Base-by-base conservation (phyloP, 805 yeast species). In the Schwanniomyces sp. region DNA sequence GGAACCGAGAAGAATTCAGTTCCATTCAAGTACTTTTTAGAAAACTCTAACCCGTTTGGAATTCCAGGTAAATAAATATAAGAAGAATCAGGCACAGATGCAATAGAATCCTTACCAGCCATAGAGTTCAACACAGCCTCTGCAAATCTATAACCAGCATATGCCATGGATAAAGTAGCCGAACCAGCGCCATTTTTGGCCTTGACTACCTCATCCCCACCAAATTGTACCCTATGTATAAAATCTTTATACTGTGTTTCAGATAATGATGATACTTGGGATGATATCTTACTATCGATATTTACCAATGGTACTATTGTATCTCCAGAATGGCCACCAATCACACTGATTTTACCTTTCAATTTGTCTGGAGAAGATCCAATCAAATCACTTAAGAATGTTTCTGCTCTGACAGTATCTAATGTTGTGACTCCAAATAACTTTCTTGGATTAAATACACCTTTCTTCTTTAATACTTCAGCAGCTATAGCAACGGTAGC, bases 161-260 rank as follows among this genome's bases (percentile, higher is more conserved):
- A 86, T 8, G 97, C 97, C 97, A 91, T 92, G 27, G 96, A 88
- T 56, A 91, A 78, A 32, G 98, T 91, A 48, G 97, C 97, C 42
- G 96, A 88, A 36, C 97, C 97, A 44, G 85, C 85, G 54, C 97
- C 97, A 59, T 88, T 86, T 76, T 91, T 91, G 47, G 97, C 97
- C 74, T 87, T 78, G 54, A 91, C 98, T 41, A 91, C 96, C 71
- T 92, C 97, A 66, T 91, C 98, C 64, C 98, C 98, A 52, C 96
- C 96, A 52, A 67, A 74, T 56, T 73, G 79, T 34, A 74, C 79
- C 53, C 79, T 62, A 59, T 70, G 61, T 48, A 73, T 58, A 56
- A 74, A 71, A 30, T 57, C 57, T 11, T 62, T 55, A 47, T 62
- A 62, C 10, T 52, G 47, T 26, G 49, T 30, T 21, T 48, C 36